Evolutionary conservation across 140 eudicot genomes (phyloP).

Genomic region (Flaveria floridana): DNA sequence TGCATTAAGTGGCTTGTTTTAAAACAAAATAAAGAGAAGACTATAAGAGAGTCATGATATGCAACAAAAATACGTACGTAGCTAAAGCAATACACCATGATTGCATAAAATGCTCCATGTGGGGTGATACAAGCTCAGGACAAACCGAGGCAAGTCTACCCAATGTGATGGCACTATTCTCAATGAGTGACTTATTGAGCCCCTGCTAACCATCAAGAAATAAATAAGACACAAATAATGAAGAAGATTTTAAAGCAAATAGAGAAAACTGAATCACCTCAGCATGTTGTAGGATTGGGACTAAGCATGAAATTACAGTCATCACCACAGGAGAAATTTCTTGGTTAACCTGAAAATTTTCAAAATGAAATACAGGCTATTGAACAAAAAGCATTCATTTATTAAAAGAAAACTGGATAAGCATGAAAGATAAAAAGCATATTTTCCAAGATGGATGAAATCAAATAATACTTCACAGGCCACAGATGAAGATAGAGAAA

Average conservation of each 20-base stretch:
- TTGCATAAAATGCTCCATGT: constrained; percentile 97
- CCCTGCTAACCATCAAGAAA: constrained; percentile 47
- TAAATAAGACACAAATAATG: neutral
- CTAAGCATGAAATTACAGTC: constrained; percentile 73
- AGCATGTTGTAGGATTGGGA: constrained; percentile 82
- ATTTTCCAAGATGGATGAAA: neutral
- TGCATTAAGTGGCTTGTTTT: neutral
- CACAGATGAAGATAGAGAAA: neutral
- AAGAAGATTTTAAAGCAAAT: neutral
- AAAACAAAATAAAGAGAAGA: neutral
- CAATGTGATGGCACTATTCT: constrained; percentile 82
- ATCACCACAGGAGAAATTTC: constrained; percentile 79
- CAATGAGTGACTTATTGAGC: constrained; percentile 76
- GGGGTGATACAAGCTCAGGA: constrained; percentile 87
- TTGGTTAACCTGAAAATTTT: constrained; percentile 60
- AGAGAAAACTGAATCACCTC: constrained; percentile 50
- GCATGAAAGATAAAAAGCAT: constrained; percentile 3
- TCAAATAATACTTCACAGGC: neutral
- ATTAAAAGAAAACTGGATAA: neutral
- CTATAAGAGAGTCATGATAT: neutral
- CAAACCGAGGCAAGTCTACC: constrained; percentile 93
- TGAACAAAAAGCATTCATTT: neutral
- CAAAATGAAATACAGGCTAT: neutral
- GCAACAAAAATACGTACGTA: constrained; percentile 43
- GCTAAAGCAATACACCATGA: constrained; percentile 84